phyloP scores from a whole-genome alignment of 192 early-diverging fungal genomes.

The Coemansia aciculifera region DNA sequence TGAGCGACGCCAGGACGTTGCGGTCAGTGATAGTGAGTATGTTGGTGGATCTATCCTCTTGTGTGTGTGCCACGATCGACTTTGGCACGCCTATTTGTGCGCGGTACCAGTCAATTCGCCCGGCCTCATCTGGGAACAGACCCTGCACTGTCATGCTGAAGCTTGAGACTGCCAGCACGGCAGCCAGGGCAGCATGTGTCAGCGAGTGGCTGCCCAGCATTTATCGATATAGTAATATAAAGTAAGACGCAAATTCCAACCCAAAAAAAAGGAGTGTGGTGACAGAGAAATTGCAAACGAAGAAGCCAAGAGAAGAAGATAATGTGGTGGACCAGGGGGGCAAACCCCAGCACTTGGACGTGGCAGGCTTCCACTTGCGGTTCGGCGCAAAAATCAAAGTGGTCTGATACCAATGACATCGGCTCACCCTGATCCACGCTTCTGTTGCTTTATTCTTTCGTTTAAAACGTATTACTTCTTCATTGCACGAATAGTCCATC shows the following conservation, averaged over 20 bases:
- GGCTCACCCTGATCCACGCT: not conserved
- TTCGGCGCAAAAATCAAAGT: not conserved
- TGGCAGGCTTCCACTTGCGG: slow-evolving; percentile 1
- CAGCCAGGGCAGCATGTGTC: slow-evolving; percentile 8
- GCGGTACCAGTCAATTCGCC: slow-evolving; percentile 53
- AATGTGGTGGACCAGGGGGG: not conserved
- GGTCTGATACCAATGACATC: not conserved
- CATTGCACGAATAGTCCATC: not conserved
- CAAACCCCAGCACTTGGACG: not conserved
- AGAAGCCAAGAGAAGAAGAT: not conserved
- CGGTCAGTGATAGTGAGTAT: slow-evolving; percentile 67
- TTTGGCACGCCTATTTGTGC: slow-evolving; percentile 43
- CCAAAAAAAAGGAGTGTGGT: not conserved
- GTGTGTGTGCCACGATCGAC: slow-evolving; percentile 21
- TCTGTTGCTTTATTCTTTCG: not conserved
- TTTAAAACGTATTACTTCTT: not conserved
- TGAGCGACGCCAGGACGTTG: slow-evolving; percentile 73
- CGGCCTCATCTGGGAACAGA: slow-evolving; percentile 54
- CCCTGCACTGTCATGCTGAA: slow-evolving; percentile 16
- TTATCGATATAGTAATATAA: not conserved
- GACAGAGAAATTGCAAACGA: no score
- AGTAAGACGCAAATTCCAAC: not conserved
- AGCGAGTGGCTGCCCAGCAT: slow-evolving; percentile 24
- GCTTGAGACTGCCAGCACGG: slow-evolving; percentile 23
- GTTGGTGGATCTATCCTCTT: slow-evolving; percentile 34